phyloP scores from a whole-genome alignment of 1,139 yeast genomes.

The Geotrichum reessii region DNA sequence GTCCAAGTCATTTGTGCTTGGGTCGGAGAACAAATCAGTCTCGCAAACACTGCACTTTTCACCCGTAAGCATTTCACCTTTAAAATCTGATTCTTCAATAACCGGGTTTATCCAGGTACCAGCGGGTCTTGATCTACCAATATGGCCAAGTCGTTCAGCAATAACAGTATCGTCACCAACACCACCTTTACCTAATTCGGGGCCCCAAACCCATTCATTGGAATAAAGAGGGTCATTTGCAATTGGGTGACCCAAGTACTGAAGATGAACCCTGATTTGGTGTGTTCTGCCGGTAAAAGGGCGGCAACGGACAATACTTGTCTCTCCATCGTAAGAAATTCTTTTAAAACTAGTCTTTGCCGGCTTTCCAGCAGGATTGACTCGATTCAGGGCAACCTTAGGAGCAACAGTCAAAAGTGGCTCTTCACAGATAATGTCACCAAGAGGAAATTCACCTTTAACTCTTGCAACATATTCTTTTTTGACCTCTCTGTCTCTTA shows the following conservation, averaged over 20 bases:
- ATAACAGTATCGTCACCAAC: conserved; percentile 46
- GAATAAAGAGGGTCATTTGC: conserved; percentile 91
- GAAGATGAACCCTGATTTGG: conserved; percentile 89
- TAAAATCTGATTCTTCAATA: conserved; percentile 14
- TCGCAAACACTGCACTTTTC: conserved; percentile 61
- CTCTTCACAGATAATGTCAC: conserved; percentile 51
- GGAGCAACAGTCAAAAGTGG: conserved; percentile 75
- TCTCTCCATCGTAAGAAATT: conserved; percentile 53
- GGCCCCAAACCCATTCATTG: conserved; percentile 68
- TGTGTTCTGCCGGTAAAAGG: conserved; percentile 94
- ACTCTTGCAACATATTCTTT: conserved; percentile 88
- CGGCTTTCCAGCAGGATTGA: conserved; percentile 62
- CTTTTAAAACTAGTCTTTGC: conserved; percentile 47
- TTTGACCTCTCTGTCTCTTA: conserved; percentile 66
- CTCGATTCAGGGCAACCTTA: conserved; percentile 67
- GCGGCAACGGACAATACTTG: conserved; percentile 71
- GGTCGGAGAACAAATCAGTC: conserved; percentile 76
- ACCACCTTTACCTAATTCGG: conserved; percentile 49
- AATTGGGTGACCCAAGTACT: conserved; percentile 80
- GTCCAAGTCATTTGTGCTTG: conserved; percentile 78
- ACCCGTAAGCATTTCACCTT: conserved; percentile 58
- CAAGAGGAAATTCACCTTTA: conserved; percentile 70
- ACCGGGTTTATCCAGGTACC: conserved; percentile 54
- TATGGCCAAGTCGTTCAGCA: conserved; percentile 45
- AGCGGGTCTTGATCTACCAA: conserved; percentile 67